Evolutionary conservation across 2,329 filamentous ascomycete species (phyloP).

Genomic region (Aspergillus intermedius): DNA sequence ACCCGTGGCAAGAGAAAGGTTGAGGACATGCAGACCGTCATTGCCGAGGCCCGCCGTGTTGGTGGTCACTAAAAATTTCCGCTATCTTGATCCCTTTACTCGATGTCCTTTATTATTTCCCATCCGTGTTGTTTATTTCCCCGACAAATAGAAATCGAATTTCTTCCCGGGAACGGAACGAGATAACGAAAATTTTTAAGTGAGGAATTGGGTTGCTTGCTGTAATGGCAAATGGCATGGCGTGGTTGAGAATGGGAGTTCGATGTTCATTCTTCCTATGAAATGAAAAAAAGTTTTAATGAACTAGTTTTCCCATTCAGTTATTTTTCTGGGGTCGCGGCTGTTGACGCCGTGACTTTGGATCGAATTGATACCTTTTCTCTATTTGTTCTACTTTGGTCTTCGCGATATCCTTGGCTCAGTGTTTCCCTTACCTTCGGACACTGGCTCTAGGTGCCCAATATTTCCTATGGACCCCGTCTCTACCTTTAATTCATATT

Average conservation of each 20-base stretch:
- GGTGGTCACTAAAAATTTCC: constrained; percentile 53
- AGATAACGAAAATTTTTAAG: neutral
- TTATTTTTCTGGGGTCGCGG: too few relatives aligned
- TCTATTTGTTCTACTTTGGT: too few relatives aligned
- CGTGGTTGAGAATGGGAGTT: neutral
- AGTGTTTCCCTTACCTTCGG: too few relatives aligned
- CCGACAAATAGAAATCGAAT: neutral
- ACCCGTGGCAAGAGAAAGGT: constrained; percentile 99
- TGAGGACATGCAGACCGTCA: constrained; percentile 96
- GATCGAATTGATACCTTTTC: too few relatives aligned
- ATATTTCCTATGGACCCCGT: too few relatives aligned
- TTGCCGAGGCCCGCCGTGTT: constrained; percentile 84
- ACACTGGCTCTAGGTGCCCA: too few relatives aligned
- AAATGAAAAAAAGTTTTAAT: neutral
- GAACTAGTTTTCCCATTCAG: too few relatives aligned
- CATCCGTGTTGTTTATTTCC: neutral
- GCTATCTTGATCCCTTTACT: neutral
- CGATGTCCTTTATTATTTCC: neutral
- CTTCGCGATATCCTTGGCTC: too few relatives aligned
- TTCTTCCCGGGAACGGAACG: neutral
- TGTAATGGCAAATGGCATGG: neutral
- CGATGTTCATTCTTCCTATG: neutral
- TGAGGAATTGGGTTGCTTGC: neutral
- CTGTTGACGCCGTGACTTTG: too few relatives aligned
- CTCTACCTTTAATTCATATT: too few relatives aligned